A percentile compares a stretch with the other conserved stretches of the same genome.
These are phyloP conservation scores for Phoma herbarum DNA, from an alignment of 2,329 filamentous ascomycete genomes.

Conservation along the genomic window DNA sequence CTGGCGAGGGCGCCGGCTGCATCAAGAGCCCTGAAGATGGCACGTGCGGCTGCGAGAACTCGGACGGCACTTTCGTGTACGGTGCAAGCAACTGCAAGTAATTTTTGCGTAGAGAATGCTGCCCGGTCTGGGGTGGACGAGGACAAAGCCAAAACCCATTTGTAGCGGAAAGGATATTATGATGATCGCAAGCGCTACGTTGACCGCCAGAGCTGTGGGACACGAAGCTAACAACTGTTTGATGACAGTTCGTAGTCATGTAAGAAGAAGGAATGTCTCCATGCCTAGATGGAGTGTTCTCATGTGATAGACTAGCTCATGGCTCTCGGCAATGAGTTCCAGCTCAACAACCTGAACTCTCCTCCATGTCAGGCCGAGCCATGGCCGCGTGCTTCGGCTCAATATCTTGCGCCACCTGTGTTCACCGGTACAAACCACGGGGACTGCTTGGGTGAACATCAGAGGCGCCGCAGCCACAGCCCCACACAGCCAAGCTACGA, in stretches of 20 bases:
- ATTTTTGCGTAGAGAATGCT: not conserved
- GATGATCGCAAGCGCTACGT: not conserved
- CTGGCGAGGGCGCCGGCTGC: slow-evolving; percentile 38
- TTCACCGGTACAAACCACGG: not conserved
- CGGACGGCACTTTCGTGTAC: slow-evolving; percentile 36
- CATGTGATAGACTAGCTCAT: not conserved
- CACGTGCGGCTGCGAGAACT: slow-evolving; percentile 39
- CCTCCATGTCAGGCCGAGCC: not conserved
- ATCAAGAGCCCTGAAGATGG: slow-evolving; percentile 39
- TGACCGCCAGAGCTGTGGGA: not conserved
- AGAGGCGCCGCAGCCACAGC: slow-evolving; percentile 11
- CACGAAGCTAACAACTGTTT: not conserved
- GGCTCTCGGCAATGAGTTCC: not conserved
- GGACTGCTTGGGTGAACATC: not conserved
- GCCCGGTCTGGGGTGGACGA: not conserved
- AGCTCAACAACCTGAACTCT: not conserved
- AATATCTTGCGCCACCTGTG: not conserved
- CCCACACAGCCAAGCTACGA: slow-evolving; percentile 20
- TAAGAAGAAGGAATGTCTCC: not conserved
- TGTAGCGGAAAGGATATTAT: not conserved
- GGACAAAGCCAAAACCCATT: not conserved
- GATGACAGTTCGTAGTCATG: not conserved
- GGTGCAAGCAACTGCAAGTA: slow-evolving; percentile 17
- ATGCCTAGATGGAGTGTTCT: not conserved
- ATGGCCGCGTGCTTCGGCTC: slow-evolving; percentile 1